A percentile compares a stretch with the other conserved stretches of the same genome.
phyloP scores from a whole-genome alignment of 2,329 filamentous ascomycete genomes.

The Cercospora zeae-maydis region DNA sequence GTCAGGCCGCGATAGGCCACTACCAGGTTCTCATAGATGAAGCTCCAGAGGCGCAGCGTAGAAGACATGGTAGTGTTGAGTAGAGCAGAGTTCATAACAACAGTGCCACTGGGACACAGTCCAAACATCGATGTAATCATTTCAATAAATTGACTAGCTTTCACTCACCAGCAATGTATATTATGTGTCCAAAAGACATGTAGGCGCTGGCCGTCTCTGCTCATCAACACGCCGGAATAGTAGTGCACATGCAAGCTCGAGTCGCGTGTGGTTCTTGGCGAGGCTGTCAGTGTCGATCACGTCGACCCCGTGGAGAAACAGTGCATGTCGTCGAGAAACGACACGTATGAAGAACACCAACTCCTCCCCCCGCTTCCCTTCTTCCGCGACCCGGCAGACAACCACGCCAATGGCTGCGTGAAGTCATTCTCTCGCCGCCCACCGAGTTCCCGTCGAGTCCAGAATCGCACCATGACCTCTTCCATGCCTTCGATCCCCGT shows the following conservation, averaged over 20 bases:
- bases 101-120: not conserved
- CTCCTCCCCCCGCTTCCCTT: not conserved
- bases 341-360: not conserved
- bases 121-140: not conserved
- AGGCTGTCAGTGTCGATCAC: not conserved
- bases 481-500: constrained; percentile 30
- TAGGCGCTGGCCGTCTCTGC: not conserved
- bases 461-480: not conserved
- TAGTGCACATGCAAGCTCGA: not conserved
- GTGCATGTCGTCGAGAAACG: not conserved
- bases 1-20: not conserved
- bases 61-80: not conserved
- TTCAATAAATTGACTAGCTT: not conserved
- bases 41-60: not conserved
- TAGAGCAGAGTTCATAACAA: not conserved
- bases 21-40: not conserved
- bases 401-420: not conserved
- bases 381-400: not conserved
- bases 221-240: not conserved
- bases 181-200: not conserved
- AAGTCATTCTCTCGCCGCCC: not conserved
- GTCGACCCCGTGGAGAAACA: constrained; percentile 1
- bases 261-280: constrained; percentile 1
- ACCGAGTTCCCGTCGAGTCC: not conserved
- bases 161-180: no score